Percentiles rank a stretch among this genome's conserved stretches.
phyloP scores from a whole-genome alignment of 1,284 basidiomycete species.

The Dichomitus squalens region DNA sequence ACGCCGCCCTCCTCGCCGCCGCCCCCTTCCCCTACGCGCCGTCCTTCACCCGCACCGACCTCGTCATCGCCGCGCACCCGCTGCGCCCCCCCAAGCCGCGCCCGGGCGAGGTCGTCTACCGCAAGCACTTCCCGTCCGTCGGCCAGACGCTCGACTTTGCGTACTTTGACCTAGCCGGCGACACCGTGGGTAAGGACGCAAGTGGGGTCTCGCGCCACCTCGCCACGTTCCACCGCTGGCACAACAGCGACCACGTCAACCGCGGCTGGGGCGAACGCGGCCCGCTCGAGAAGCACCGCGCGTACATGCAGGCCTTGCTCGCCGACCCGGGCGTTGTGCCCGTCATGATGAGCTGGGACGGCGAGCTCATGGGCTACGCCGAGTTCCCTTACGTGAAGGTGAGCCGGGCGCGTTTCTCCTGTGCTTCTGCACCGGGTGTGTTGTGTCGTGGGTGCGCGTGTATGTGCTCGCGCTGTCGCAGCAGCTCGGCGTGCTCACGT shows the following conservation, averaged over 20 bases:
- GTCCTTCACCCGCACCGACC: slow-evolving; percentile 49
- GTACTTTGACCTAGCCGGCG: slow-evolving; percentile 41
- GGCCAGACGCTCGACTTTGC: slow-evolving; percentile 46
- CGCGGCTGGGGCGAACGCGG: slow-evolving; percentile 55
- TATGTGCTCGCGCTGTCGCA: background rate
- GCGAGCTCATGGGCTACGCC: slow-evolving; percentile 54
- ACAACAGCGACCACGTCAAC: slow-evolving; percentile 53
- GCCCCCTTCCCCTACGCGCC: slow-evolving; percentile 42
- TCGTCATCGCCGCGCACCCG: slow-evolving; percentile 54
- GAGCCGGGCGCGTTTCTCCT: background rate
- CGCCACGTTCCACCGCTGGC: slow-evolving; percentile 52
- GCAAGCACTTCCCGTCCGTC: slow-evolving; percentile 47
- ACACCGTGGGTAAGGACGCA: slow-evolving; percentile 31
- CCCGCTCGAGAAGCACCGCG: slow-evolving; percentile 47
- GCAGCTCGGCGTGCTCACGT: background rate
- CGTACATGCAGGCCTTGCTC: slow-evolving; percentile 43
- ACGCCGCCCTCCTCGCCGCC: slow-evolving; percentile 23
- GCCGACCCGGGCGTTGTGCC: slow-evolving; percentile 47
- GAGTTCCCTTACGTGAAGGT: slow-evolving; percentile 57
- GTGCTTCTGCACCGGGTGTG: background rate
- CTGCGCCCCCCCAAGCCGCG: slow-evolving; percentile 55
- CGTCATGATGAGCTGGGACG: slow-evolving; percentile 54
- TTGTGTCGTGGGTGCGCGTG: background rate
- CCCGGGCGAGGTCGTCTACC: slow-evolving; percentile 49
- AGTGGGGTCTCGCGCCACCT: slow-evolving; percentile 39